Evolutionary conservation across 2,329 filamentous ascomycete genomes (phyloP).

Genomic region (Elsinoe fawcettii): DNA sequence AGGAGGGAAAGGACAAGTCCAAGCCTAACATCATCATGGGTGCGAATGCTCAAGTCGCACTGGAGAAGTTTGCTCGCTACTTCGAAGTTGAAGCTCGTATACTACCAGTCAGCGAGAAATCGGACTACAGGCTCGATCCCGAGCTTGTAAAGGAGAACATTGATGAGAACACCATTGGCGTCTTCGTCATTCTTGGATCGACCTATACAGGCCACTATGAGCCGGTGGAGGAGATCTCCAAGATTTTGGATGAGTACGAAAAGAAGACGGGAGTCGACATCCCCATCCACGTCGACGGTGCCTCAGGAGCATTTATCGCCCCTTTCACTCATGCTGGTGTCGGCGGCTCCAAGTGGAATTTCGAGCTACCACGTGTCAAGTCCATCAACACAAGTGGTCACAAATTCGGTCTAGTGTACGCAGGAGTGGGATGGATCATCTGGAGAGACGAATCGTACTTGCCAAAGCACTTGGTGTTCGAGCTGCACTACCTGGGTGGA

Average conservation of each 20-base stretch:
- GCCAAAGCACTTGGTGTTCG: conserved; percentile 61
- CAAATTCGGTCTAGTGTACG: conserved; percentile 57
- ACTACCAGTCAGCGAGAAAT: conserved; percentile 54
- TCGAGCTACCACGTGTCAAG: conserved; percentile 54
- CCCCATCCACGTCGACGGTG: conserved; percentile 60
- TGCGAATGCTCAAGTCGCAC: conserved; percentile 62
- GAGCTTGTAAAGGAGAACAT: conserved; percentile 57
- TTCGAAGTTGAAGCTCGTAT: conserved; percentile 65
- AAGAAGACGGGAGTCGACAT: conserved; percentile 55
- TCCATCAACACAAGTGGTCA: conserved; percentile 60
- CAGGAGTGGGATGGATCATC: conserved; percentile 63
- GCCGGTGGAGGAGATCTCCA: conserved; percentile 59
- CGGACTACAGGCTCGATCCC: conserved; percentile 55
- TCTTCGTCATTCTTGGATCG: conserved; percentile 63
- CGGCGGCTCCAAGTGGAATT: conserved; percentile 55
- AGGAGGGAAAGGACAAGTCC: conserved; percentile 53
- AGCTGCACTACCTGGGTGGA: conserved; percentile 64
- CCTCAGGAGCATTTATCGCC: conserved; percentile 54
- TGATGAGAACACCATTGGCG: conserved; percentile 69
- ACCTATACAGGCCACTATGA: conserved; percentile 71
- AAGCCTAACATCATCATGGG: conserved; percentile 70
- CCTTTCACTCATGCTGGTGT: conserved; percentile 52
- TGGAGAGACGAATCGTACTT: conserved; percentile 59
- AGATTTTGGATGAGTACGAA: conserved; percentile 57
- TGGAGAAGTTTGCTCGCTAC: conserved; percentile 66